These are phyloP conservation scores for Pseudonectria foliicola DNA, from an alignment of 2,329 filamentous ascomycete species.

Conservation along the genomic window DNA sequence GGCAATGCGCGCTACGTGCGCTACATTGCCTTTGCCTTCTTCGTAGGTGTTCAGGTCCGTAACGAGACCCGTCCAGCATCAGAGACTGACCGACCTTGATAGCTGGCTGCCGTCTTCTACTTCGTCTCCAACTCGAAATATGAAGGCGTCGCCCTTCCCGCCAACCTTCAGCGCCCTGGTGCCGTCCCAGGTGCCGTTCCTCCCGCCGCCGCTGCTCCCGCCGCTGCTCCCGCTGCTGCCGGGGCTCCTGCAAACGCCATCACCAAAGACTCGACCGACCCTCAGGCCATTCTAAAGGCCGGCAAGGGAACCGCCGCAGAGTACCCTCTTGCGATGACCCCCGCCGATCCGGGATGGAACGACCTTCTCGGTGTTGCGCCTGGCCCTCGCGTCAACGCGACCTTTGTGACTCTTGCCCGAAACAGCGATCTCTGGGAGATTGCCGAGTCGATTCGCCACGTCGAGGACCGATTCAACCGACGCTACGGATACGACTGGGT, in stretches of 20 bases:
- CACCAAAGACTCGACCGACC: constrained; percentile 12
- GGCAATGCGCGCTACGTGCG: constrained; percentile 68
- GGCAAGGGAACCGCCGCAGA: constrained; percentile 26
- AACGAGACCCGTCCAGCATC: constrained; percentile 18
- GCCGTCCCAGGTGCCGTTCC: constrained; percentile 8
- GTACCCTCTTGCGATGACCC: constrained; percentile 44
- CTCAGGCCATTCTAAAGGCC: constrained; percentile 18
- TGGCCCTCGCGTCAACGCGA: constrained; percentile 85
- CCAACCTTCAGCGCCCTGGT: constrained; percentile 2
- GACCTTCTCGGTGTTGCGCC: constrained; percentile 46
- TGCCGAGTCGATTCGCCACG: constrained; percentile 86
- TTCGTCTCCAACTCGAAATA: constrained; percentile 61
- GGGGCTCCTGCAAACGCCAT: constrained; percentile 7
- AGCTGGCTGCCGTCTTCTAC: constrained; percentile 53
- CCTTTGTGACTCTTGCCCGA: constrained; percentile 90
- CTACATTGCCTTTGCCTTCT: constrained; percentile 74
- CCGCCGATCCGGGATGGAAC: constrained; percentile 46
- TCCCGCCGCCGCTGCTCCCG: constrained; percentile 18
- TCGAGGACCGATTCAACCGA: constrained; percentile 97
- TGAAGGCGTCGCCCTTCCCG: constrained; percentile 29
- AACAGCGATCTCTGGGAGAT: constrained; percentile 97
- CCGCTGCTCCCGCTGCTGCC: constrained; percentile 16
- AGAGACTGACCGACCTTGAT: constrained; percentile 37
- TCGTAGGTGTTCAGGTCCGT: constrained; percentile 51
- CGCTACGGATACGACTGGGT: constrained; percentile 99